These are phyloP conservation scores for Chlorella sp. DNA, from an alignment of 139 green algal species.

Conservation along the genomic window DNA sequence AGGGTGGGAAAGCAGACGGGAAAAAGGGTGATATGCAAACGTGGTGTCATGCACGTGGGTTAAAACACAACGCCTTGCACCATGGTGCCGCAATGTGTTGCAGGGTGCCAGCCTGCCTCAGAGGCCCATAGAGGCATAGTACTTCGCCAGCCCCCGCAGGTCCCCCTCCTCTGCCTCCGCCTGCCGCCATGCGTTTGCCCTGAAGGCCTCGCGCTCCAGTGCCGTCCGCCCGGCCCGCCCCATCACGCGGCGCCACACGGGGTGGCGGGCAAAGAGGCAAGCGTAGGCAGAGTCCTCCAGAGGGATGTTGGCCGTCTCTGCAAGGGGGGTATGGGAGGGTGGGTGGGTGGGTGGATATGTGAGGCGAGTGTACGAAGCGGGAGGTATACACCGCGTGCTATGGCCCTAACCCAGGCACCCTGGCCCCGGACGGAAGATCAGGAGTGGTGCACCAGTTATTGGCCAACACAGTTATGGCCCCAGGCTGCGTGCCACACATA, in stretches of 20 bases:
- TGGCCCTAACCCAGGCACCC: no score
- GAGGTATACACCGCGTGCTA: no score
- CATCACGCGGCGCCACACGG: slow-evolving; percentile 32
- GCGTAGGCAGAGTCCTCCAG: slow-evolving; percentile 59
- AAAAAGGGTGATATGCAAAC: no score
- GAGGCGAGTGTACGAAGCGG: no score
- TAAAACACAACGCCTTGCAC: no score
- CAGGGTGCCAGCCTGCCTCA: not conserved
- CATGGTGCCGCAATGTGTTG: not conserved
- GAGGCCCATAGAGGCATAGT: not conserved
- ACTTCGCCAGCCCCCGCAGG: not conserved
- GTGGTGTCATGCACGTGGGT: no score
- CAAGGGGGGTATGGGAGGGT: not conserved
- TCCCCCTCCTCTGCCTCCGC: slow-evolving; percentile 4
- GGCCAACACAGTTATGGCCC: no score
- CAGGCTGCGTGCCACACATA: no score
- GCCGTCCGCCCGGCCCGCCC: slow-evolving; percentile 2
- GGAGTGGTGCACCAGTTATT: no score
- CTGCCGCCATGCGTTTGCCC: not conserved
- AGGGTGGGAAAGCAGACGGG: no score
- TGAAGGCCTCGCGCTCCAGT: slow-evolving; percentile 34
- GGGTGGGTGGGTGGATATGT: not conserved
- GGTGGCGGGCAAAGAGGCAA: slow-evolving; percentile 28
- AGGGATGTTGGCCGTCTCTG: slow-evolving; percentile 69
- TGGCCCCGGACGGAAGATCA: no score